Conservation (phyloP, 495 filamentous ascomycete species). For the Venustampulla echinocandica region DNA sequence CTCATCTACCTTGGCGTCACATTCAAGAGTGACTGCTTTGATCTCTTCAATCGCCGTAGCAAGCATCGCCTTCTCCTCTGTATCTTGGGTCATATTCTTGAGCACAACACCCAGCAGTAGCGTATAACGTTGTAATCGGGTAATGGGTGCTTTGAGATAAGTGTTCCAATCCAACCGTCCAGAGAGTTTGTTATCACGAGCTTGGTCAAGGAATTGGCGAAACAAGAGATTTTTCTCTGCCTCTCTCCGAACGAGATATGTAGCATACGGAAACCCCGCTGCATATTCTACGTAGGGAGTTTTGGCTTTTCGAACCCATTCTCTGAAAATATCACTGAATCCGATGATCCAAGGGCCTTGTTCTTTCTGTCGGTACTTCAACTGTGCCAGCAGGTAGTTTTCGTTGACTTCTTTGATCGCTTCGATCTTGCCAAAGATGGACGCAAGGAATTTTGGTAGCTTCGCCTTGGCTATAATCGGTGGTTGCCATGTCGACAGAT, state of each 20-base stretch:
- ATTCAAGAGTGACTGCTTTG: constrained; percentile 82
- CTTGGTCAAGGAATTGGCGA: constrained; percentile 72
- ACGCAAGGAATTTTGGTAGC: constrained; percentile 64
- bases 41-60: constrained; percentile 89
- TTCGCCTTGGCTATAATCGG: constrained; percentile 70
- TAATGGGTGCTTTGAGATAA: constrained; percentile 89
- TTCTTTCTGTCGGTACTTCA: constrained; percentile 95
- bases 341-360: constrained; percentile 91
- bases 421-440: constrained; percentile 88
- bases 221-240: constrained; percentile 78
- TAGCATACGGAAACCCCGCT: constrained; percentile 74
- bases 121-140: constrained; percentile 82
- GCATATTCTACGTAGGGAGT: constrained; percentile 87
- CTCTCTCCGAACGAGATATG: constrained; percentile 77
- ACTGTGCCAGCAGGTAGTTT: constrained; percentile 84
- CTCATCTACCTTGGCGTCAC: constrained; percentile 89
- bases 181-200: constrained; percentile 69
- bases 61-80: constrained; percentile 84
- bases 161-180: constrained; percentile 88
- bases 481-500: constrained; percentile 62
- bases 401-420: constrained; percentile 86
- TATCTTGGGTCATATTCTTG: constrained; percentile 73
- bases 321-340: constrained; percentile 94
- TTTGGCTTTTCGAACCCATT: constrained; percentile 96
- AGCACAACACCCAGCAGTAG: constrained; percentile 75